Evolutionary conservation across 768 basidiomycete genomes (phyloP).

Genomic region (Neoboletus subvelutipes): DNA sequence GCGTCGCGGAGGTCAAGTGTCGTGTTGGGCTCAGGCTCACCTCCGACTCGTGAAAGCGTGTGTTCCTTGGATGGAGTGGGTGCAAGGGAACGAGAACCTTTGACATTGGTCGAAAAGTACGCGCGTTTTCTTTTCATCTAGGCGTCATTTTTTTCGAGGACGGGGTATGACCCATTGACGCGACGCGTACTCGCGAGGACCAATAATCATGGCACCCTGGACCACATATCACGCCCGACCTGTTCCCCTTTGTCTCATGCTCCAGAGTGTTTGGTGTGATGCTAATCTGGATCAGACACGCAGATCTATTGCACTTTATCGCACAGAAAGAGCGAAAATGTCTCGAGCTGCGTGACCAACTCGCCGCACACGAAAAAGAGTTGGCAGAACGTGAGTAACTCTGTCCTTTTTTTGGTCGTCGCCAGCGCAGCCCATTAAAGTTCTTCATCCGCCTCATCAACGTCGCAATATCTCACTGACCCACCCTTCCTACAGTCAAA

Average conservation of each 20-base stretch:
- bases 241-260: not conserved
- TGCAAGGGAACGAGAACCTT: constrained; percentile 37
- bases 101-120: constrained; percentile 74
- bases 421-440: no score
- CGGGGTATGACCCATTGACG: not conserved
- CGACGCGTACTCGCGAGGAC: not conserved
- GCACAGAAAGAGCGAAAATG: constrained; percentile 86
- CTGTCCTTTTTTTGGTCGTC: not conserved
- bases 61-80: constrained; percentile 8
- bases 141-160: not conserved
- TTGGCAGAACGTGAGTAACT: constrained; percentile 53
- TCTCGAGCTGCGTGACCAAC: constrained; percentile 75
- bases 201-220: not conserved
- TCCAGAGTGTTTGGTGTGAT: not conserved
- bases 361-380: constrained; percentile 70
- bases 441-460: not conserved
- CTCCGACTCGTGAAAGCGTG: constrained; percentile 21
- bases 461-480: not conserved
- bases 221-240: not conserved
- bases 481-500: constrained; percentile 50
- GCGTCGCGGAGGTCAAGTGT: constrained; percentile 23
- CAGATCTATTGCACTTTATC: constrained; percentile 78
- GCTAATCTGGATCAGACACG: constrained; percentile 50
- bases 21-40: constrained; percentile 11
- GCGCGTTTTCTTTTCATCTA: constrained; percentile 24